Evolutionary conservation across 2,329 filamentous ascomycete genomes (phyloP), one percentile per base, ranked within the genome.

Genomic region (Lachnellula willkommii): DNA sequence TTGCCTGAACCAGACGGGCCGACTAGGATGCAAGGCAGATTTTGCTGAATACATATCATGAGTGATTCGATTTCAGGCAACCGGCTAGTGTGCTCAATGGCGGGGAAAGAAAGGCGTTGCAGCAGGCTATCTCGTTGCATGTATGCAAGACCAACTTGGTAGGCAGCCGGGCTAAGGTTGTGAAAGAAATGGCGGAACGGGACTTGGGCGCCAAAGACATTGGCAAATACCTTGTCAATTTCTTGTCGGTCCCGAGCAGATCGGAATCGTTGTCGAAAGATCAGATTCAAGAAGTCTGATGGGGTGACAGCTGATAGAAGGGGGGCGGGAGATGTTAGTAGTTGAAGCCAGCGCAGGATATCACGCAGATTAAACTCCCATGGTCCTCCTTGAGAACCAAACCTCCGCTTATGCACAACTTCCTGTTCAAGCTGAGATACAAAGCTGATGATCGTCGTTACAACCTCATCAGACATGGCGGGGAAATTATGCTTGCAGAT

Each of bases 311-410:
- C 79, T 26, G 78, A 73, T 17, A 92, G 75, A 14, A 90, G 73
- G 4, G 83, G 77, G 45, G 85, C 78, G 1, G 78, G 69, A 0
- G 81, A 81, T 11, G 81, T 79, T 35, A 89, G 75, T 14, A 97
- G 73, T 62, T 88, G 82, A 48, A 96, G 75, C 93, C 93, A 97
- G 58, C 93, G 82, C 54, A 94, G 82, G 3, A 90, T 89, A 70
- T 97, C 93, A 70, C 91, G 87, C 61, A 99, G 75, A 66, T 96
- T 99, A 70, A 96, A 94, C 68, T 96, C 94, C 94, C 91, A 99
- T 1, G 95, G 94, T 6, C 87, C 89, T 14, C 84, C 84, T 62
- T 84, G 80, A 1, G 77, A 74, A 2, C 83, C 84, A 63, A 87
- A 86, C 0, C 75, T 71, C 58, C 77, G 79, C 51, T 79, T 74